Evolutionary conservation across 192 early-diverging fungal species (phyloP), one percentile per base, ranked within the genome.

Genomic region (Coemansia interrupta): DNA sequence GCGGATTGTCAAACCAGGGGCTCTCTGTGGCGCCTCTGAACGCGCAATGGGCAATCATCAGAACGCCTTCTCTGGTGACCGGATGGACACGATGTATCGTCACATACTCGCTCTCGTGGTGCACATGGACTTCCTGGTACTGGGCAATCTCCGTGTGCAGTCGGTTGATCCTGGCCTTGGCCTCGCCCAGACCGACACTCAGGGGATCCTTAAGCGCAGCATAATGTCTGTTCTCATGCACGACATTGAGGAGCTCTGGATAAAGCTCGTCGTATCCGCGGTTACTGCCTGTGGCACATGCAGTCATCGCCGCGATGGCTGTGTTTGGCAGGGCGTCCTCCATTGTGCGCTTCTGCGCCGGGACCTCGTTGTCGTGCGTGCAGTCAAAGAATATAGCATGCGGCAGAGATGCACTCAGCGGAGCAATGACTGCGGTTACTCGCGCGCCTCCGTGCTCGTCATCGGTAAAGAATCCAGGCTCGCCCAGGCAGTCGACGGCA

Each of bases 341-440:
- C 3, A 93, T 87, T 0, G 85, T 86, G 52, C 95, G 83, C 49
- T 92, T 94, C 67, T 99, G 93, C 20, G 89, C 82, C 2, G 97
- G 97, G 2, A 90, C 91, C 73, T 97, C 92, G 67, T 99, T 99
- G 73, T 99, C 97, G 57, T 99, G 97, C 12, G 97, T 98, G 82
- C 95, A 97, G 72, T 99, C 97, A 87, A 98, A 97, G 68, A 99
- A 96, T 10, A 99, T 82, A 6, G 93, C 93, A 60, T 98, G 95
- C 4, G 95, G 93, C 17, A 73, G 73, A 8, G 91, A 91, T 12
- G 89, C 93, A 26, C 81, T 80, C 13, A 95, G 68, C 15, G 92
- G 81, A 11, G 91, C 84, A 4, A 96, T 70, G 39, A 86, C 44
- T 26, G 79, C 73, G 41, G 70, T 54, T 2, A 79, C 48, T 4